Conservation (phyloP, 257 asterid species). For the Catharanthus roseus region DNA sequence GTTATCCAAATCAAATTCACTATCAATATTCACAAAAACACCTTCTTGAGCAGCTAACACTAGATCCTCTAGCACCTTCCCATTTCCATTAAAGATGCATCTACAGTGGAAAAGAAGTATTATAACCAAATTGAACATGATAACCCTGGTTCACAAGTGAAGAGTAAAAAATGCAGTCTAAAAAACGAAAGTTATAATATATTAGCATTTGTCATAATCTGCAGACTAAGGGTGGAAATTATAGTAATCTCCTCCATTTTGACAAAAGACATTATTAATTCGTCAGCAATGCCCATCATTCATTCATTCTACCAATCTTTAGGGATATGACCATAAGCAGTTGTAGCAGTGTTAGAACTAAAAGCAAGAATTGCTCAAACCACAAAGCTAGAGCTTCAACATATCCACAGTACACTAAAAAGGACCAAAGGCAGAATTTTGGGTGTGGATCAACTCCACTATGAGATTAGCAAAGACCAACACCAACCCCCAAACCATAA, state of each 20-base stretch:
- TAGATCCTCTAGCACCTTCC: slow-evolving; percentile 77
- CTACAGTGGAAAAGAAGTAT: slow-evolving; percentile 26
- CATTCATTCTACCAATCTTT: background rate
- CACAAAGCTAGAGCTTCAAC: background rate
- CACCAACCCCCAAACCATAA: background rate
- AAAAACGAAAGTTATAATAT: background rate
- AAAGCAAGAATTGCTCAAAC: too few species aligned
- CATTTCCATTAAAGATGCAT: slow-evolving; percentile 94
- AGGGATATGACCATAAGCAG: background rate
- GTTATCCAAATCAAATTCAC: slow-evolving; percentile 92
- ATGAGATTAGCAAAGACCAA: background rate
- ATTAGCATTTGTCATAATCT: background rate
- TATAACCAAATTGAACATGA: background rate
- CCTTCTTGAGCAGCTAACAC: slow-evolving; percentile 89
- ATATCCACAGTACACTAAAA: background rate
- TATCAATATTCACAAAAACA: slow-evolving; percentile 81
- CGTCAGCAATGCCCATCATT: background rate
- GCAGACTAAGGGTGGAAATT: background rate
- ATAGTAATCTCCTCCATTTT: background rate
- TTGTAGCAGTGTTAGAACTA: background rate
- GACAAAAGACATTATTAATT: too few species aligned
- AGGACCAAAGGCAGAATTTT: background rate
- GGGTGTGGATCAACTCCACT: background rate
- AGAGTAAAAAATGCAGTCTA: background rate
- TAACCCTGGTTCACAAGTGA: background rate